Base-by-base conservation (phyloP, 345 rosid species). In the Syzygium oleosum region DNA sequence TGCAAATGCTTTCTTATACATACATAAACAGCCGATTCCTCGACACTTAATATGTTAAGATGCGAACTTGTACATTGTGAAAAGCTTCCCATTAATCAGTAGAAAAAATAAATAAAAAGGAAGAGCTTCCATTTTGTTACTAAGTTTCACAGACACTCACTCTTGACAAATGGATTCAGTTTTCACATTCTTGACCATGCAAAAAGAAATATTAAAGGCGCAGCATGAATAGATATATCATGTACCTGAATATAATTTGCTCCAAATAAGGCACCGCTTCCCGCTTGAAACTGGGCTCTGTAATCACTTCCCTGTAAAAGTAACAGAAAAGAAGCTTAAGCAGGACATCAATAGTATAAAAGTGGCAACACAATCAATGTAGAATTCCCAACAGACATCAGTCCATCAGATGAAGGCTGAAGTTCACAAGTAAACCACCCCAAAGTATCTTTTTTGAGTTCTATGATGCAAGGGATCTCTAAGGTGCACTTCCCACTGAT, bases 201-300 rank as follows among this genome's bases (percentile, higher is more conserved):
- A 38, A 73, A 73, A 73, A 19, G 27, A 38, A 22, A 73, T 73
- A 73, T 73, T 38, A 73, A 38, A 38, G 49, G 12, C 14, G 3
- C 23, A 38, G 83, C 83, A 73, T 38, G 86, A 53, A 54, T 31
- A 54, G 51, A 22, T 54, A 54, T 15, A 54, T 23, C 7, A 5
- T 84, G 86, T 91, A 95, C 99, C 99, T 96, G 99, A 87, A 98
- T 96, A 91, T 98, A 98, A 91, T 90, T 98, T 61, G 98, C 98
- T 87, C 99, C 99, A 87, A 98, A 89, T 85, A 98, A 89, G 78
- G 96, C 95, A 90, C 95, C 97, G 90, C 94, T 94, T 68, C 98
- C 99, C 52, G 95, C 87, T 84, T 98, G 99, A 91, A 98, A 89
- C 87, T 98, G 99, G 55, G 95, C 89, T 91, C 98, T 91, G 93